A percentile compares a stretch with the other conserved stretches of the same genome.
These are phyloP conservation scores for Ceriops decandra DNA, from an alignment of 345 rosid genomes.

Conservation along the genomic window DNA sequence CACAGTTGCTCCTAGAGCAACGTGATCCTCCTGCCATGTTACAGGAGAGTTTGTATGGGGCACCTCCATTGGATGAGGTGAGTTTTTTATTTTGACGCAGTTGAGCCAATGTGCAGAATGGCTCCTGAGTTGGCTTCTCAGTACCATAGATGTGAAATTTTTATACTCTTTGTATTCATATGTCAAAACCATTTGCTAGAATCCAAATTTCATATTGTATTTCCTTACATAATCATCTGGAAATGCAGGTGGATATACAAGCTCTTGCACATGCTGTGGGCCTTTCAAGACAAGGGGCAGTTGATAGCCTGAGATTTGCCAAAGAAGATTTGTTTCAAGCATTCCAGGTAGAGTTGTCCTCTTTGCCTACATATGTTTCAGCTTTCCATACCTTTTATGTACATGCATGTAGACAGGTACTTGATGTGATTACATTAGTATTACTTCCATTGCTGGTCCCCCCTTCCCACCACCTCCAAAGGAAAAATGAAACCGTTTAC, in stretches of 20 bases:
- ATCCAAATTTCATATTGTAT: not conserved
- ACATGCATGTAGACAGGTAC: not conserved
- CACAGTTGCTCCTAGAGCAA: constrained; percentile 81
- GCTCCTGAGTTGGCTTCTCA: not conserved
- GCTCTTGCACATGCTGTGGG: constrained; percentile 97
- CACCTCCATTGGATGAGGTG: constrained; percentile 95
- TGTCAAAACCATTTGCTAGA: not conserved
- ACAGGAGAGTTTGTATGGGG: constrained; percentile 63
- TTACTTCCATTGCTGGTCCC: no score
- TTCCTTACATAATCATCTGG: not conserved
- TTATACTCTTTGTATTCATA: not conserved
- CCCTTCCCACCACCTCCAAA: no score
- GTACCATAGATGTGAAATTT: constrained; percentile 13
- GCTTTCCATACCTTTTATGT: not conserved
- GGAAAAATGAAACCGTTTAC: no score
- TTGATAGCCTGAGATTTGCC: constrained; percentile 90
- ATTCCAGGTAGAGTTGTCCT: constrained; percentile 57
- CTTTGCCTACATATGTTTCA: not conserved
- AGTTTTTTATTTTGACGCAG: not conserved
- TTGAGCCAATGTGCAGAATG: not conserved
- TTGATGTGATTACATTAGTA: no score
- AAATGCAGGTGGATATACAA: constrained; percentile 78
- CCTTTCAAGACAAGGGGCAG: constrained; percentile 92
- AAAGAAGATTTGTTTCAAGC: constrained; percentile 92
- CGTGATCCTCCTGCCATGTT: constrained; percentile 78